Base-by-base conservation (phyloP, 176 grass and related monocot species). In the Oryza coarctata region DNA sequence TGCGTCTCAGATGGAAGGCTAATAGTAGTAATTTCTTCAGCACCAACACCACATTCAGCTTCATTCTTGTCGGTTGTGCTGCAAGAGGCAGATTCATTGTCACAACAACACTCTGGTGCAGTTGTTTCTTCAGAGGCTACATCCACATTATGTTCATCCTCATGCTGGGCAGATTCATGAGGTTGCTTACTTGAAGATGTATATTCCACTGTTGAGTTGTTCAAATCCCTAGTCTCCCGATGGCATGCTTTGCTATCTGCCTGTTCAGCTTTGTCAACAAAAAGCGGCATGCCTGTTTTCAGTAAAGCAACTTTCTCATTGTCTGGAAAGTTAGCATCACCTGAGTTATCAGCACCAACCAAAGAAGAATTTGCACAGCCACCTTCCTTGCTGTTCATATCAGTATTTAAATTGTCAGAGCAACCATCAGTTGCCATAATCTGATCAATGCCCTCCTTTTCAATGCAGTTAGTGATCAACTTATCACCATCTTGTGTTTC, bases 401-500 rank as follows among this genome's bases (percentile, higher is more conserved):
- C 65, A 77, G 33, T 30, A 85, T 76, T 74, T 71, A 75, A 9
- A 79, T 86, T 90, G 58, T 68, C n/a, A 66, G 67, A 86, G 36
- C 60, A 86, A 77, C 74, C 67, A 65, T 77, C 73, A 71, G 66
- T 78, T 83, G 72, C 70, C 76, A 71, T 88, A 73, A 88, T 83
- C 29, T 89, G 81, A 76, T 87, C 89, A 35, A 70, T 92, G 83
- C 83, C 85, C 28, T 85, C 84, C 31, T 87, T 65, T 50, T 82
- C 85, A 34, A 60, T 82, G 73, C 83, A 77, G 78, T 27, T 66
- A 8, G 9, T 3, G 43, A 79, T 36, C 39, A 77, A 65, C 27
- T 89, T 81, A 61, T 47, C 58, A 71, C 12, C 72, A 61, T 68
- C 34, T 66, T 86, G 66, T 71, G 12, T 76, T 81, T 64, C 71